These are phyloP conservation scores for Neoascochyta sp. DNA, from an alignment of 2,329 filamentous ascomycete species.

Conservation along the genomic window DNA sequence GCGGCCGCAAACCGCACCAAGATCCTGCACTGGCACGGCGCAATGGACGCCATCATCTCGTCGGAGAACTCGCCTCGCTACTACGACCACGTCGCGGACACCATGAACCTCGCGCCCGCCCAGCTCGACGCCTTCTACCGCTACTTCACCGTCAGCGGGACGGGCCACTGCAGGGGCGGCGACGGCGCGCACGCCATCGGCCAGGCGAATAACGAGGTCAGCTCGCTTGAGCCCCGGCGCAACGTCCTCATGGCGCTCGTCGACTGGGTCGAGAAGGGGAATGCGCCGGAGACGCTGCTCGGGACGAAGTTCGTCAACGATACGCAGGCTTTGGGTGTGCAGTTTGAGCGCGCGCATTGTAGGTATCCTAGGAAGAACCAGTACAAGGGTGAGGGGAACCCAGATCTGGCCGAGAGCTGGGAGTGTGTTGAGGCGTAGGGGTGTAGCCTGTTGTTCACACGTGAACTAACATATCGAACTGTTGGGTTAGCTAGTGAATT, in stretches of 20 bases:
- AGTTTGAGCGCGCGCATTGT: constrained; percentile 37
- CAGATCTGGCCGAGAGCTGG: constrained; percentile 30
- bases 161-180: constrained; percentile 51
- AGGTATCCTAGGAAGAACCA: constrained; percentile 36
- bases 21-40: constrained; percentile 48
- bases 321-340: constrained; percentile 24
- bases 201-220: constrained; percentile 14
- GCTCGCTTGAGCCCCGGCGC: constrained; percentile 35
- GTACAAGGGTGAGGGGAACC: constrained; percentile 32
- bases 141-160: constrained; percentile 52
- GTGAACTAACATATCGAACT: no score
- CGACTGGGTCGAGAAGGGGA: constrained; percentile 45
- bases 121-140: constrained; percentile 48
- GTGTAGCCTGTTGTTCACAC: no score
- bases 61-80: constrained; percentile 47
- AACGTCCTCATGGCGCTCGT: constrained; percentile 50
- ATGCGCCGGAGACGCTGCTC: constrained; percentile 41
- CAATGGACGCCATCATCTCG: constrained; percentile 44
- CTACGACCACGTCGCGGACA: constrained; percentile 48
- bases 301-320: constrained; percentile 34
- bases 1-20: constrained; percentile 42
- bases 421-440: constrained; percentile 24
- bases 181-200: constrained; percentile 43
- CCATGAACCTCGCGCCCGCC: constrained; percentile 36
- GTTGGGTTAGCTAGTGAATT: no score